Percentiles rank a stretch among this genome's conserved stretches.
Evolutionary conservation across 2,329 filamentous ascomycete species (phyloP).

Genomic region (Trichophyton equinum): DNA sequence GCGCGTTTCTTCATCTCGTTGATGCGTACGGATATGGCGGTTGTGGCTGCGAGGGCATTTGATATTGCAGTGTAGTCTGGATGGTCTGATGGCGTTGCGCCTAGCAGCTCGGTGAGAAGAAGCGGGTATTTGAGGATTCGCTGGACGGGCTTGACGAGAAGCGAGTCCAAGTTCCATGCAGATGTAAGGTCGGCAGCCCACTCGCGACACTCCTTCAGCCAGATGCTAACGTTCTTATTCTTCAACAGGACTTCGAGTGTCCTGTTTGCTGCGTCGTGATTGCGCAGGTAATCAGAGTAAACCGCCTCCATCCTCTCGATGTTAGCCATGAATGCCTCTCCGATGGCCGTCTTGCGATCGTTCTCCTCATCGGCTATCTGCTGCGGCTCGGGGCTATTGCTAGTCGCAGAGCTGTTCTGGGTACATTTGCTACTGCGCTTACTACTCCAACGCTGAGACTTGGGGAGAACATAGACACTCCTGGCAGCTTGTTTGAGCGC

Average conservation of each 20-base stretch:
- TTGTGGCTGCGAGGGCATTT: slow-evolving; percentile 57
- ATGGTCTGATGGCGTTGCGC: slow-evolving; percentile 68
- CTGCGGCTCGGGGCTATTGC: slow-evolving; percentile 18
- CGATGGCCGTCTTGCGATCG: slow-evolving; percentile 47
- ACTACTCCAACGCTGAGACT: slow-evolving; percentile 41
- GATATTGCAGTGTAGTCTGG: slow-evolving; percentile 65
- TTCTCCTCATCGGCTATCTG: slow-evolving; percentile 40
- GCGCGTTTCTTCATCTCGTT: slow-evolving; percentile 94
- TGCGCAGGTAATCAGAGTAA: slow-evolving; percentile 53
- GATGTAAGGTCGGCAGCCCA: slow-evolving; percentile 84
- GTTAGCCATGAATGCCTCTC: slow-evolving; percentile 45
- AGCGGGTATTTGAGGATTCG: slow-evolving; percentile 88
- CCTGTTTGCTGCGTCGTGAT: slow-evolving; percentile 52
- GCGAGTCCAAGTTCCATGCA: slow-evolving; percentile 87
- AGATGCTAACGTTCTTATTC: slow-evolving; percentile 51
- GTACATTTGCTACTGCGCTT: slow-evolving; percentile 39
- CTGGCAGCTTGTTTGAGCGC: slow-evolving; percentile 68
- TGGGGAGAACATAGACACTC: slow-evolving; percentile 61
- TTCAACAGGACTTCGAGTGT: slow-evolving; percentile 43
- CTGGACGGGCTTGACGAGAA: slow-evolving; percentile 96
- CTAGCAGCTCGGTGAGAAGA: slow-evolving; percentile 65
- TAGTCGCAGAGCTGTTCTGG: slow-evolving; percentile 15
- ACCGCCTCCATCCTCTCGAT: slow-evolving; percentile 50
- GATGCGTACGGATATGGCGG: slow-evolving; percentile 53
- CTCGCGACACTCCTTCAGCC: slow-evolving; percentile 85